Conservation (phyloP, 2,329 filamentous ascomycete genomes). For the Aspergillus pseudotamarii region DNA sequence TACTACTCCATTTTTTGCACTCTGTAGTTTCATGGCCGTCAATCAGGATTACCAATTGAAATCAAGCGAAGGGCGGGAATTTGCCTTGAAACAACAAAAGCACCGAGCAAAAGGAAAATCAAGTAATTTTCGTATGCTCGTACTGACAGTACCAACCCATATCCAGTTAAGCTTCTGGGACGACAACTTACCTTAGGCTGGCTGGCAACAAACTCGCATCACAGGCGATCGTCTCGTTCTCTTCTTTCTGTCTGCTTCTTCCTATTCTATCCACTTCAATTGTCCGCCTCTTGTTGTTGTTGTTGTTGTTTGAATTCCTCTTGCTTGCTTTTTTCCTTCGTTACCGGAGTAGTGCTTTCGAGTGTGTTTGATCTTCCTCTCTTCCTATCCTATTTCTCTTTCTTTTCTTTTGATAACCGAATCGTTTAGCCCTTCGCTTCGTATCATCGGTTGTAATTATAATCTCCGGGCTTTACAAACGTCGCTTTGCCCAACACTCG, state of each 20-base stretch:
- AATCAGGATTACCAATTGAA: conserved; percentile 8
- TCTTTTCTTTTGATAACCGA: conserved; percentile 3
- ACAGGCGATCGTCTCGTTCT: conserved; percentile 11
- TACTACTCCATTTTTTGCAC: neutral
- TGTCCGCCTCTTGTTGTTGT: neutral
- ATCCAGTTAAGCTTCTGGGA: conserved; percentile 13
- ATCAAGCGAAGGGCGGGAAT: neutral
- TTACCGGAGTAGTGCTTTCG: conserved; percentile 1
- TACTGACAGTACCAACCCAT: conserved; percentile 7
- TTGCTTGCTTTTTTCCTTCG: conserved; percentile 4
- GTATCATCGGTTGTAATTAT: conserved; percentile 11
- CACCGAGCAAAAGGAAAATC: neutral
- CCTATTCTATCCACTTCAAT: conserved; percentile 12
- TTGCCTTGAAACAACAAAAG: conserved; percentile 7
- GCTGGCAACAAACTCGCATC: conserved; percentile 9
- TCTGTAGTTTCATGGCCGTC: neutral
- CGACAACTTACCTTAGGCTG: neutral
- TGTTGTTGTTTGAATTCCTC: conserved; percentile 4
- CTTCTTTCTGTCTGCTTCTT: conserved; percentile 11
- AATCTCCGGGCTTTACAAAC: conserved; percentile 13
- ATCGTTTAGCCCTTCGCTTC: neutral
- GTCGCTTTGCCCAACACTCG: conserved; percentile 15
- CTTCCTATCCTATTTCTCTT: neutral
- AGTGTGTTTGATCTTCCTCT: neutral
- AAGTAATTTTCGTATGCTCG: conserved; percentile 19